A percentile compares a stretch with the other conserved stretches of the same genome.
Evolutionary conservation across 2,329 filamentous ascomycete species (phyloP).

Genomic region (Phoma herbarum): DNA sequence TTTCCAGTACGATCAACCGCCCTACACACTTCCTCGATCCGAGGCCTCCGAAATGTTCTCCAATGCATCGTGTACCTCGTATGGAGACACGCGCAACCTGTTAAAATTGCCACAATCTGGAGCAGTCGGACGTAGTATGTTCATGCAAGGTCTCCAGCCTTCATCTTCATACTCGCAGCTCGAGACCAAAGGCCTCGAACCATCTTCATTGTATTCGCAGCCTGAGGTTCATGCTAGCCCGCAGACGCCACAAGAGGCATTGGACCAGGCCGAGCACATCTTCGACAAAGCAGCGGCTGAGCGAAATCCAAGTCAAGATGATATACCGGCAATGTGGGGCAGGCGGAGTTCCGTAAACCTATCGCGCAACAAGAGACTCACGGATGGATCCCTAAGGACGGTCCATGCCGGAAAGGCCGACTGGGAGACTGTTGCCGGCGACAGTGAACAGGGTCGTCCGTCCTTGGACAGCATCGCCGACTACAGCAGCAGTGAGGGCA

Average conservation of each 20-base stretch:
- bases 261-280: conserved; percentile 44
- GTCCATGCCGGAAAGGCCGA: conserved; percentile 37
- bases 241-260: conserved; percentile 36
- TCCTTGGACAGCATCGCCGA: conserved; percentile 46
- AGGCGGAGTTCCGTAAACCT: conserved; percentile 39
- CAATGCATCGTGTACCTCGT: conserved; percentile 42
- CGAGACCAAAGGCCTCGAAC: conserved; percentile 21
- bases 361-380: conserved; percentile 22
- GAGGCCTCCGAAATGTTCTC: conserved; percentile 38
- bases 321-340: conserved; percentile 48
- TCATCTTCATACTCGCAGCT: conserved; percentile 39
- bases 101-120: conserved; percentile 35
- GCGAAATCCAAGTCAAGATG: conserved; percentile 11
- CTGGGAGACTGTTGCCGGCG: conserved; percentile 47
- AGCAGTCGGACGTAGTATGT: not conserved
- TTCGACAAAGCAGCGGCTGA: conserved; percentile 32
- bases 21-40: conserved; percentile 16
- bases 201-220: conserved; percentile 44
- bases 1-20: conserved; percentile 32
- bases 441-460: conserved; percentile 28
- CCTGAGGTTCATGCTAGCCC: conserved; percentile 21
- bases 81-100: conserved; percentile 48
- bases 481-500: conserved; percentile 43
- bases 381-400: not conserved
- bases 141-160: conserved; percentile 23